phyloP scores from a whole-genome alignment of 2,329 filamentous ascomycete species.

The Hypoxylon rubiginosum region DNA sequence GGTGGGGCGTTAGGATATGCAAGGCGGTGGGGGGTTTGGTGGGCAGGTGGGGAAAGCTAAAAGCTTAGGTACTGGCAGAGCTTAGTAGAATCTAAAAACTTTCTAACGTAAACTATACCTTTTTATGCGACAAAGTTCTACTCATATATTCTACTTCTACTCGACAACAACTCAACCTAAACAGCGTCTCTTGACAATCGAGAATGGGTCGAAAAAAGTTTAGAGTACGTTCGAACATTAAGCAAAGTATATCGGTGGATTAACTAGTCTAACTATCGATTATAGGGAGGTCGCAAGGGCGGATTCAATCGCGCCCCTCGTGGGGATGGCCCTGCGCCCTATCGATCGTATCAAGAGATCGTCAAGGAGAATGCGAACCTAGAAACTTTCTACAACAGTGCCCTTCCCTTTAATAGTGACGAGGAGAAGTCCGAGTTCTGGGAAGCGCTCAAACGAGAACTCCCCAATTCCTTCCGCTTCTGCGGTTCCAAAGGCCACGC shows the following conservation, averaged over 20 bases:
- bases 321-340: constrained; percentile 52
- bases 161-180: constrained; percentile 11
- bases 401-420: constrained; percentile 80
- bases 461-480: constrained; percentile 98
- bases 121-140: constrained; percentile 10
- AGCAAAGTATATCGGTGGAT: neutral
- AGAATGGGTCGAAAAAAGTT: constrained; percentile 50
- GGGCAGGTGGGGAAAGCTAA: constrained; percentile 1
- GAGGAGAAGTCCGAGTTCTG: constrained; percentile 87
- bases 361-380: constrained; percentile 86
- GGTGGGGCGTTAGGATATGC: neutral
- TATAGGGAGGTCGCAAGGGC: constrained; percentile 51
- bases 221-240: constrained; percentile 41
- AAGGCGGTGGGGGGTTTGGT: constrained; percentile 5
- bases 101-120: neutral
- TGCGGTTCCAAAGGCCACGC: constrained; percentile 96
- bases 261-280: constrained; percentile 18
- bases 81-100: constrained; percentile 3
- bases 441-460: constrained; percentile 82
- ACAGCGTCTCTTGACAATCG: constrained; percentile 14
- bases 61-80: neutral
- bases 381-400: constrained; percentile 86
- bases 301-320: constrained; percentile 46
- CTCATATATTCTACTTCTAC: neutral
- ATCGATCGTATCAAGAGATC: constrained; percentile 70